These are phyloP conservation scores for Salvia hispanica DNA, from an alignment of 257 asterid species.

Conservation along the genomic window DNA sequence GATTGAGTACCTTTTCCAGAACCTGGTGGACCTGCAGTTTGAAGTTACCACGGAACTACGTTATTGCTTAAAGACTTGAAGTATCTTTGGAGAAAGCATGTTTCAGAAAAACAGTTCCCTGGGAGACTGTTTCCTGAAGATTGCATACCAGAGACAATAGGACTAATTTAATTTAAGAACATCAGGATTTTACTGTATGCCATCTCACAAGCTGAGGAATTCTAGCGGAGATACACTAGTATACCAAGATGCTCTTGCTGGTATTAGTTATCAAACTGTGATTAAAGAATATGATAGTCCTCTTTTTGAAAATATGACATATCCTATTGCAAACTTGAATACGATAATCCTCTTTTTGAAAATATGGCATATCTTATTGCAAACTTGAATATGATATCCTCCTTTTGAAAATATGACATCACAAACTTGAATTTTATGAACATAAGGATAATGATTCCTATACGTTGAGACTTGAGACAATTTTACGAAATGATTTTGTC, in stretches of 20 bases:
- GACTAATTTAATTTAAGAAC: neutral
- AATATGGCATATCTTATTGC: neutral
- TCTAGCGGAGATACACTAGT: neutral
- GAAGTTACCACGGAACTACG: constrained; percentile 9
- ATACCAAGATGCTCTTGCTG: neutral
- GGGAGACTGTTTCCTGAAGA: neutral
- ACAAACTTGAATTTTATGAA: neutral
- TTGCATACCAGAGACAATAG: neutral
- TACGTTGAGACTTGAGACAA: constrained; percentile 7
- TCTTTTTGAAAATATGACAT: neutral
- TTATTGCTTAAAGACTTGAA: constrained; percentile 10
- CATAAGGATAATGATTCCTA: constrained; percentile 7
- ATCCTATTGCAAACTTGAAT: constrained; percentile 2
- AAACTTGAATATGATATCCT: neutral
- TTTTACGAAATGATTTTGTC: constrained; percentile 3
- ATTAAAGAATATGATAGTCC: neutral
- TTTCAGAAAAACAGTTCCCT: constrained; percentile 19
- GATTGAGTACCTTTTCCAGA: constrained; percentile 97
- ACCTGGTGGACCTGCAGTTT: constrained; percentile 81
- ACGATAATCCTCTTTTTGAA: neutral
- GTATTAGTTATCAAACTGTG: neutral
- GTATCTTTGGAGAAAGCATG: neutral
- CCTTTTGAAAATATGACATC: neutral
- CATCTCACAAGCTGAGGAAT: constrained; percentile 13
- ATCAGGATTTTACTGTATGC: neutral